Evolutionary conservation across 352 stramenopile genomes (phyloP).

Genomic region (Pythium folliculosum): DNA sequence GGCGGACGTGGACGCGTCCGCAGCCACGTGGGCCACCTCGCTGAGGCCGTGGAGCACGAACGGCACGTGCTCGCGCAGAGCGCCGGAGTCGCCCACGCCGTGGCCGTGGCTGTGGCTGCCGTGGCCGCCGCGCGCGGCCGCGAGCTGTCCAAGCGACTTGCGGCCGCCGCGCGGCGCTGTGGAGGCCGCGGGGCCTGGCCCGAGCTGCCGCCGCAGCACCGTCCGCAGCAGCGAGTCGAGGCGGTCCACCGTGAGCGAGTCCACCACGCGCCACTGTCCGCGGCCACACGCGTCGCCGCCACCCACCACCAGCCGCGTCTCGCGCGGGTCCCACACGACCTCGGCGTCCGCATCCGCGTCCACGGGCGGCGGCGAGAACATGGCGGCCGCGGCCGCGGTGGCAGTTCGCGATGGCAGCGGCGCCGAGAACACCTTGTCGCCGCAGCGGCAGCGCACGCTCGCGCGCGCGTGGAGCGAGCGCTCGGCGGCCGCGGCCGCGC

Average conservation of each 20-base stretch:
- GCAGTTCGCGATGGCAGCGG: background rate
- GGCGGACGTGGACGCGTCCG: too few species aligned
- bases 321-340: conserved; percentile 24
- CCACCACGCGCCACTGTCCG: conserved; percentile 41
- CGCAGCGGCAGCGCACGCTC: conserved; percentile 47
- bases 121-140: too few species aligned
- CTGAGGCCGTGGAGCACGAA: conserved; percentile 16
- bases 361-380: background rate
- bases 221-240: conserved; percentile 37
- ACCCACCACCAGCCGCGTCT: conserved; percentile 25
- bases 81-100: background rate
- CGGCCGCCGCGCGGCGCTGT: background rate
- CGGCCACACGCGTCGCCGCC: conserved; percentile 9
- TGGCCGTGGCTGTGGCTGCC: background rate
- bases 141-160: conserved; percentile 3
- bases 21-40: background rate
- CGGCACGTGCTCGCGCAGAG: conserved; percentile 18
- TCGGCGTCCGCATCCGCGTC: conserved; percentile 7
- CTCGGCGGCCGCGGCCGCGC: conserved; percentile 17
- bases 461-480: conserved; percentile 14
- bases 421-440: conserved; percentile 40
- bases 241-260: conserved; percentile 31
- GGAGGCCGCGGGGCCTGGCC: background rate
- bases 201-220: conserved; percentile 19
- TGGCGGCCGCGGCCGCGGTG: too few species aligned